Base-by-base conservation (phyloP, 2,329 filamentous ascomycete species). In the Ophiostoma triangulosporum region DNA sequence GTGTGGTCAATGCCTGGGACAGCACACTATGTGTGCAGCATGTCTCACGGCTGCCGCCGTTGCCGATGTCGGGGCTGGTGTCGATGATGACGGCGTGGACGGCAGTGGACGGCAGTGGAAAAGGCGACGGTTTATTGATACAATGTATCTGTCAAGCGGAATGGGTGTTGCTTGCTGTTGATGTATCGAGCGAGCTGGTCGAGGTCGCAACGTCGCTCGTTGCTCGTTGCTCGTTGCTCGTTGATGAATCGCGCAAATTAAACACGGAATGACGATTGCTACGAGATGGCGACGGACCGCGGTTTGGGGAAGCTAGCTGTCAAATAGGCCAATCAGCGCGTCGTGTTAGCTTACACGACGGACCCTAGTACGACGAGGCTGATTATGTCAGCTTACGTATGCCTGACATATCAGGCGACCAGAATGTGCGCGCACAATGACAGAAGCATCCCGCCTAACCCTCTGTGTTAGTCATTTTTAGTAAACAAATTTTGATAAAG, bases 351-450 rank as follows among this genome's bases (percentile, higher is more conserved):
- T 9, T 27, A 15, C 8, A 46, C 15, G 24, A 6, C 24, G 15
- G 40, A 15, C 9, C 24, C 36, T 40, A 29, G 26, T 46, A 12
- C n/a, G 24, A 50, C 26, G 14, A 51, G 32, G 48, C 48, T 38
- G 15, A 38, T 32, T 51, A 32, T 9, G 3, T 51, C 24, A 46
- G 24, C 24, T 9, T 29, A 1, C 31, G 22, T 14, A 17, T 40
- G 53, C 53, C 54, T 55, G 35, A 55, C 50, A 52, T 43, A 55
- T 54, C 53, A 51, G 53, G 53, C 32, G 15, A 8, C 29, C 4
- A 54, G 20, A 31, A 48, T n/a, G 15, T 36, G 31, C 24, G 38
- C 20, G 38, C 38, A 43, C 20, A 22, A 15, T 35, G 38, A 14
- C 31, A 46, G 38, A 31, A 54, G 38, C 40, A 46, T 9, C 35